Percentiles rank a stretch among this genome's conserved stretches.
These are phyloP conservation scores for Jasminum sambac DNA, from an alignment of 257 asterid species.

Conservation along the genomic window DNA sequence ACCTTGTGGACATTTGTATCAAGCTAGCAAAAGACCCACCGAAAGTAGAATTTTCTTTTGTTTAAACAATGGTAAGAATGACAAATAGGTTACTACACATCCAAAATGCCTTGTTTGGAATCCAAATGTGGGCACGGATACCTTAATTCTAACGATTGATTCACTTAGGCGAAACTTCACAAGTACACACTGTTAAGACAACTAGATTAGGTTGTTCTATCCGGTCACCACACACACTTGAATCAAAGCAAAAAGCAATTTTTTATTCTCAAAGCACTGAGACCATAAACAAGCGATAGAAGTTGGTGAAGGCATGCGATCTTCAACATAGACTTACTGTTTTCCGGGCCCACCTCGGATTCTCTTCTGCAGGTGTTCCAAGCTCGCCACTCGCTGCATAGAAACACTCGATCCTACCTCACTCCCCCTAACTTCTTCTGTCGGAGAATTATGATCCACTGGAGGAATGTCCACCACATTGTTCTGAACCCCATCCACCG, in stretches of 20 bases:
- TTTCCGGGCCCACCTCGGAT: conserved; percentile 50
- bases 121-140: no score
- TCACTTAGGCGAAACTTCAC: no score
- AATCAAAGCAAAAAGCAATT: neutral
- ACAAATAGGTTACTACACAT: no score
- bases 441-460: conserved; percentile 35
- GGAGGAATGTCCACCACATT: conserved; percentile 42
- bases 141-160: no score
- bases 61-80: no score
- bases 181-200: no score
- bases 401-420: conserved; percentile 60
- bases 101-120: no score
- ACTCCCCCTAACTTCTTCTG: conserved; percentile 32
- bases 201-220: neutral
- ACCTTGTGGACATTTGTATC: no score
- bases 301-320: neutral
- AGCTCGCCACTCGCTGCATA: conserved; percentile 88
- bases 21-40: no score
- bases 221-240: no score
- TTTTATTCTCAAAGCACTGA: neutral
- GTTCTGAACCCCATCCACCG: no score
- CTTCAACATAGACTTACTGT: conserved; percentile 9
- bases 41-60: no score
- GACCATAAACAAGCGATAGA: neutral
- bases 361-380: conserved; percentile 90